These are phyloP conservation scores for Globisporangium megalacanthum DNA, from an alignment of 352 stramenopile species.

Conservation along the genomic window DNA sequence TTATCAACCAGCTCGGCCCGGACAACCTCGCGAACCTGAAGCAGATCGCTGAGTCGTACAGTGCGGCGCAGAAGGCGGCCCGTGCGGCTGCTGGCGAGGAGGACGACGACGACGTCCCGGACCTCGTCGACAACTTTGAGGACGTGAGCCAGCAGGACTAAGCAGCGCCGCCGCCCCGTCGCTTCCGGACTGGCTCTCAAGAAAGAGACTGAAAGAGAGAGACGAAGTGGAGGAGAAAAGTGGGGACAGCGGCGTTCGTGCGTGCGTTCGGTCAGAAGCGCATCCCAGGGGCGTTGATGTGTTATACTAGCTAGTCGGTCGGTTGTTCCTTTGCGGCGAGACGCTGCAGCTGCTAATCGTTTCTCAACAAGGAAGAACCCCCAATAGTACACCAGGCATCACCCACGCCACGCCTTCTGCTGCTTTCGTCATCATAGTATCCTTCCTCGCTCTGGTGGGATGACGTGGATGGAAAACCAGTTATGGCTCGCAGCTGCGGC, in stretches of 20 bases:
- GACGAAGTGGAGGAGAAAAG: too few relatives aligned
- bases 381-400: constrained; percentile 62
- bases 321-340: constrained; percentile 1
- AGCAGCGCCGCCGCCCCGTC: constrained; percentile 12
- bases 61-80: constrained; percentile 66
- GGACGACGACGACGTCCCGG: constrained; percentile 95
- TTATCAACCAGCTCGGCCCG: constrained; percentile 98
- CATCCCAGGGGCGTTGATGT: constrained; percentile 17
- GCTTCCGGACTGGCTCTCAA: too few relatives aligned
- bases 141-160: constrained; percentile 92
- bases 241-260: too few relatives aligned
- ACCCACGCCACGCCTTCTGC: constrained; percentile 9
- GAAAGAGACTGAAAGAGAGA: too few relatives aligned
- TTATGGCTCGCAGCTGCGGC: too few relatives aligned
- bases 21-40: constrained; percentile 96
- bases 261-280: neutral
- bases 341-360: constrained; percentile 29
- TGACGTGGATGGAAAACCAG: too few relatives aligned
- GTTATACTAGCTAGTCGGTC: constrained; percentile 20
- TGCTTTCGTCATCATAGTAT: constrained; percentile 2
- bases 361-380: constrained; percentile 36
- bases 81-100: constrained; percentile 78
- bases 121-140: constrained; percentile 99
- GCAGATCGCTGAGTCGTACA: constrained; percentile 90
- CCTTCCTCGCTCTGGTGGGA: neutral